Evolutionary conservation across 176 grass and related monocot species (phyloP).

Genomic region (Chloris gayana): DNA sequence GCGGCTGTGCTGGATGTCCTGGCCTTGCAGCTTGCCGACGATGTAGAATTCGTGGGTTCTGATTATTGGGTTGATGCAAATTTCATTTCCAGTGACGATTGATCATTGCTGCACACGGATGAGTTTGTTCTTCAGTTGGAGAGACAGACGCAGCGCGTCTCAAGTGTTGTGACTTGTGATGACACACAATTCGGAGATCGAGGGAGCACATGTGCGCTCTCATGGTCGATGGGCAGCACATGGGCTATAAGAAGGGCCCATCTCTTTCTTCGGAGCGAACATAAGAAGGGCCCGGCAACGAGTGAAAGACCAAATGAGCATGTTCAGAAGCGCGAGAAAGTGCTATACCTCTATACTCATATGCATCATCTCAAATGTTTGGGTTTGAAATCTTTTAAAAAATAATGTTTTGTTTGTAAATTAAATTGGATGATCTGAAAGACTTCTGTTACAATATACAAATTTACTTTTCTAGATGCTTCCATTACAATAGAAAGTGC

Average conservation of each 20-base stretch:
- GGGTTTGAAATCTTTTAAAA: too few relatives aligned
- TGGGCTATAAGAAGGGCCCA: too few relatives aligned
- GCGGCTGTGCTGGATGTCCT: constrained; percentile 39
- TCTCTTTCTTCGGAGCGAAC: neutral
- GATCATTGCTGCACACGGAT: neutral
- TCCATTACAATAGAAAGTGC: too few relatives aligned
- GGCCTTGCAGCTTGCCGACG: constrained; percentile 36
- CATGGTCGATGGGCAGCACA: neutral
- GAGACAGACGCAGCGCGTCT: too few relatives aligned
- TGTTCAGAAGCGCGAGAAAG: neutral
- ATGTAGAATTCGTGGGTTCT: constrained; percentile 1
- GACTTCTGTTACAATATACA: too few relatives aligned
- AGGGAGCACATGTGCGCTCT: neutral
- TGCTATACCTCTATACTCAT: neutral
- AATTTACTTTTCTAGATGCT: too few relatives aligned
- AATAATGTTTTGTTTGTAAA: too few relatives aligned
- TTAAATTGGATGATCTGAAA: too few relatives aligned
- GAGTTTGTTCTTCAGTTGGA: neutral
- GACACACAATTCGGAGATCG: too few relatives aligned
- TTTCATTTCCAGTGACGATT: neutral
- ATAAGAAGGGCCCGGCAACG: neutral
- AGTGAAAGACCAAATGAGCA: neutral
- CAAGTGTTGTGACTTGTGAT: neutral
- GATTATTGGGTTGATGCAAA: neutral
- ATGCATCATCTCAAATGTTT: neutral